Percentiles rank a stretch among this genome's conserved stretches.
These are phyloP conservation scores for Ganoderma resinaceum DNA, from an alignment of 1,284 basidiomycete species.

Conservation along the genomic window DNA sequence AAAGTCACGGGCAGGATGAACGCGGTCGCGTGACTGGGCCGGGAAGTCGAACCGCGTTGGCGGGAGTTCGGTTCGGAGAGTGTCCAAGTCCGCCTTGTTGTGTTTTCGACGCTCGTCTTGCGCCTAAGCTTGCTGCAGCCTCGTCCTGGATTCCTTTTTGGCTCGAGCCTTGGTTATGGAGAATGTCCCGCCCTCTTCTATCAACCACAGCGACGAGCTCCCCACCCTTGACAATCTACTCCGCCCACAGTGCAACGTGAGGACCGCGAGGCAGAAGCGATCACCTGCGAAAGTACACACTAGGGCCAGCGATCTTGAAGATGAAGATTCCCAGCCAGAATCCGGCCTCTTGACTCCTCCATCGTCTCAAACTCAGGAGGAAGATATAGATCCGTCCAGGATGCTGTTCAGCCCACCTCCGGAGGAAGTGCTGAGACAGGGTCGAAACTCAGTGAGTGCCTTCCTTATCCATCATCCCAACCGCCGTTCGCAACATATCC, in stretches of 20 bases:
- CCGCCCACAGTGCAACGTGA: conserved; percentile 29
- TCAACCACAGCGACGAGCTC: conserved; percentile 21
- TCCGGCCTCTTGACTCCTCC: conserved; percentile 41
- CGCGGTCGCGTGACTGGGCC: conserved; percentile 24
- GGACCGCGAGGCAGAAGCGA: conserved; percentile 35
- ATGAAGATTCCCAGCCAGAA: conserved; percentile 17
- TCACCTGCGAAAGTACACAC: conserved; percentile 19
- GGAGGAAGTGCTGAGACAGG: conserved; percentile 45
- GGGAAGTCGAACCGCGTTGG: conserved; percentile 11
- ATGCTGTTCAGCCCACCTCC: conserved; percentile 55
- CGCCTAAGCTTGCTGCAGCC: not conserved
- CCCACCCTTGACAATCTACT: conserved; percentile 26
- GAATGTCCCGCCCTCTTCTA: conserved; percentile 28
- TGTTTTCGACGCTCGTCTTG: conserved; percentile 6
- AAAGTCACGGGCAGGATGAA: conserved; percentile 13
- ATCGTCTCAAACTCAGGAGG: conserved; percentile 33
- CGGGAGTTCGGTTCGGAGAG: conserved; percentile 13
- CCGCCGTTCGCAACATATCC: too few relatives aligned
- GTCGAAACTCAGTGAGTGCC: conserved; percentile 30
- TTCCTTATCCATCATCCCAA: not conserved
- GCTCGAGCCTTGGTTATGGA: conserved; percentile 21
- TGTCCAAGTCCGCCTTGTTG: not conserved
- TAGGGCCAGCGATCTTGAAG: conserved; percentile 23
- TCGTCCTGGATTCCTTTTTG: not conserved
- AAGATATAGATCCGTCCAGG: conserved; percentile 35